phyloP scores from a whole-genome alignment of 2,329 filamentous ascomycete species.

The Microdochium nivale region DNA sequence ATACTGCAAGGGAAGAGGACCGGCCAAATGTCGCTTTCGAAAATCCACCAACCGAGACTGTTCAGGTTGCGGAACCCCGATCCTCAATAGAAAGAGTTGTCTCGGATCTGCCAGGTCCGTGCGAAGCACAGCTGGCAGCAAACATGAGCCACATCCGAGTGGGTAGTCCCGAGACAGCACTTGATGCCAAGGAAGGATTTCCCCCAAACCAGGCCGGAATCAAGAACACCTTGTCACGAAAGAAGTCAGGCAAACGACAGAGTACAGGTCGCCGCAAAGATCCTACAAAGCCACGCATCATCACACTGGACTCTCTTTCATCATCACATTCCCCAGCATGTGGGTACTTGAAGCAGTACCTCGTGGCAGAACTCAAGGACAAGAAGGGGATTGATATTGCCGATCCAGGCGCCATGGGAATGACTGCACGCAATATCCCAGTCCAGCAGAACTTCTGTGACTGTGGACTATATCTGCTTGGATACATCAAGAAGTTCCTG shows the following conservation, averaged over 20 bases:
- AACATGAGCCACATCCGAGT: neutral
- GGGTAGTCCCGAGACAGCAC: neutral
- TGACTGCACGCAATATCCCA: slow-evolving; percentile 69
- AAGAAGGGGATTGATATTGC: slow-evolving; percentile 35
- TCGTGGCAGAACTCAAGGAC: slow-evolving; percentile 62
- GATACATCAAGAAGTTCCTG: slow-evolving; percentile 78
- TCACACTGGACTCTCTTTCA: slow-evolving; percentile 84
- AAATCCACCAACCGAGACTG: neutral
- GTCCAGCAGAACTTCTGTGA: slow-evolving; percentile 78
- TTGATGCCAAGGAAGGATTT: slow-evolving; percentile 1
- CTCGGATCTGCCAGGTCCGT: slow-evolving; percentile 2
- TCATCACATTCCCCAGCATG: slow-evolving; percentile 54
- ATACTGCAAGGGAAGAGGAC: neutral
- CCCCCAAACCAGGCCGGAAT: slow-evolving; percentile 2
- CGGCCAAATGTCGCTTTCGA: neutral
- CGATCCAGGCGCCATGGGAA: slow-evolving; percentile 28
- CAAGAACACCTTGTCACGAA: slow-evolving; percentile 12
- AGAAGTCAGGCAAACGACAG: slow-evolving; percentile 23
- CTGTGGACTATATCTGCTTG: slow-evolving; percentile 80
- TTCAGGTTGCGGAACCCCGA: too few species aligned
- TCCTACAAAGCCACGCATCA: slow-evolving; percentile 56
- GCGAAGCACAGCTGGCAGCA: slow-evolving; percentile 6
- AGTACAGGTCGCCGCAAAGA: slow-evolving; percentile 26
- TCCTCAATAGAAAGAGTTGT: slow-evolving; percentile 3
- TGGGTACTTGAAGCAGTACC: slow-evolving; percentile 64